A percentile compares a stretch with the other conserved stretches of the same genome.
Conservation (phyloP, 1,284 basidiomycete species). For the Irpex lacteus region DNA sequence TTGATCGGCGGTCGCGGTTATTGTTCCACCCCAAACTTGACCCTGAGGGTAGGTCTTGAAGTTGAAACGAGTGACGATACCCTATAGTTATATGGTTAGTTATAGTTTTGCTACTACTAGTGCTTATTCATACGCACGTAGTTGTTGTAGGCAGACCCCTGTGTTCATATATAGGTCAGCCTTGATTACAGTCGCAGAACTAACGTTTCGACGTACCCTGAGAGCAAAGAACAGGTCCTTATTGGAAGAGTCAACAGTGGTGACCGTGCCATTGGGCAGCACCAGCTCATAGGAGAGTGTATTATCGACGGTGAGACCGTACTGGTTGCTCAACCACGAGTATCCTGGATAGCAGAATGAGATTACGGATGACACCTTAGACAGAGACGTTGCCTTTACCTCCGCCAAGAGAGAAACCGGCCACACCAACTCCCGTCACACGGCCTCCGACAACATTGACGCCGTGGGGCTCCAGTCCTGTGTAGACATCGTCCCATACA, state of each 20-base stretch:
- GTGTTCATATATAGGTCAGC: neutral
- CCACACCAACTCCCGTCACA: conserved; percentile 38
- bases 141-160: conserved; percentile 58
- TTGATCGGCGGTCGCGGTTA: conserved; percentile 36
- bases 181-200: neutral
- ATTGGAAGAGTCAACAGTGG: conserved; percentile 23
- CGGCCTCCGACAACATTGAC: conserved; percentile 47
- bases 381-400: conserved; percentile 20
- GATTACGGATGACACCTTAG: too few relatives aligned
- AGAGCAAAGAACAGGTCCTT: conserved; percentile 39
- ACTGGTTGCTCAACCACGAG: conserved; percentile 39
- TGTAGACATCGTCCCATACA: conserved; percentile 50
- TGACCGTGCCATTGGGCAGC: conserved; percentile 37
- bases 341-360: conserved; percentile 30
- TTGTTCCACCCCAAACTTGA: conserved; percentile 60
- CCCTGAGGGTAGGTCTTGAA: conserved; percentile 51
- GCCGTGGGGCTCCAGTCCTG: conserved; percentile 31
- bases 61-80: conserved; percentile 59
- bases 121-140: conserved; percentile 39
- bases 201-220: conserved; percentile 28
- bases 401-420: conserved; percentile 48
- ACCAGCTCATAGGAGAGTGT: conserved; percentile 37
- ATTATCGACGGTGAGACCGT: conserved; percentile 43
- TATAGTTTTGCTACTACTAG: neutral
- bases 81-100: conserved; percentile 33